Evolutionary conservation across 2,329 filamentous ascomycete species (phyloP), one percentile per base, ranked within the genome.

Genomic region (Aspergillus carbonarius): DNA sequence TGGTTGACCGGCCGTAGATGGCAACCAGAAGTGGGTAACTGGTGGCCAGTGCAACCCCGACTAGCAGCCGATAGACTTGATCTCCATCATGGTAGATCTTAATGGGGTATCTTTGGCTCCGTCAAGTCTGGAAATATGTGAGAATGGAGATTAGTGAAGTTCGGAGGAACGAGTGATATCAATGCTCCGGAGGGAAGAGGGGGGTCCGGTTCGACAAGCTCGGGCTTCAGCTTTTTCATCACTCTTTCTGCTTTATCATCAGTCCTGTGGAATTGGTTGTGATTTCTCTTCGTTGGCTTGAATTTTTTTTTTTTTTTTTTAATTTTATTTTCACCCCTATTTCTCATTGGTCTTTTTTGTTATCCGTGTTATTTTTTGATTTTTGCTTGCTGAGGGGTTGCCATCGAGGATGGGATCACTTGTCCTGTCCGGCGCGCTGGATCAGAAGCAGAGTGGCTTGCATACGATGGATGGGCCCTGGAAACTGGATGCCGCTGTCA

Each of bases 1-100:
- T 57, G 60, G 54, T 57, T 53, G 39, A 49, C 55, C 54, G 58
- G 53, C 50, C 62, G 57, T 20, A 53, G 53, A 56, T 51, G 57
- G 39, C 54, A 60, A 55, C 47, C 57, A 54, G 55, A 58, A 60
- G 60, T 61, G 52, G 61, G 60, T 63, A 66, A 61, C 58, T 57
- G 60, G 65, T 72, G 71, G 70, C 68, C 71, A 68, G 66, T 72
- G 70, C 69, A 65, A 66, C 47, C 37, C 42, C 39, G 61, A 68
- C 67, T 73, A 73, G 69, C 67, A 68, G 61, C 66, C 68, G 69
- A 72, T 74, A 72, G 70, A 72, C 63, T 66, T 70, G 71, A 72
- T 72, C 69, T 71, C 64, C 68, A 62, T 68, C 62, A 68, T 63
- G 60, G 70, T 64, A 70, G 70, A 73, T 74, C 71, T 66, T 60